Evolutionary conservation across 2,329 filamentous ascomycete genomes (phyloP).

Genomic region (Aaosphaeria pasadenensis): DNA sequence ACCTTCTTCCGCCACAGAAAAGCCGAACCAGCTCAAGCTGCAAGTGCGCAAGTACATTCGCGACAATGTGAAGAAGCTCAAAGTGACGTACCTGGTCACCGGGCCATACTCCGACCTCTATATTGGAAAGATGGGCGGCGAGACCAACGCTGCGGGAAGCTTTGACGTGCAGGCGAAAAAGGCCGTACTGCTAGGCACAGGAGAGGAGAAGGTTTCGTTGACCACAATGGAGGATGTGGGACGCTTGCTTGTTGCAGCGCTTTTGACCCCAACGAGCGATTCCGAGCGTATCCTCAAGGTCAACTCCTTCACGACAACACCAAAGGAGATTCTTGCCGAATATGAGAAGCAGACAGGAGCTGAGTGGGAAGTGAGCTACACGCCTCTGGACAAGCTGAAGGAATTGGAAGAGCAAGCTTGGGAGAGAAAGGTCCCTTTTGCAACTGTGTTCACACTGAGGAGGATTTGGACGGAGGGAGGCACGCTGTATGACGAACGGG

Average conservation of each 20-base stretch:
- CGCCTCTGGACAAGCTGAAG: slow-evolving; percentile 53
- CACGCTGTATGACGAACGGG: slow-evolving; percentile 66
- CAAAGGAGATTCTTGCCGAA: slow-evolving; percentile 61
- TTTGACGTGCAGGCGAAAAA: slow-evolving; percentile 58
- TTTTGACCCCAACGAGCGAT: slow-evolving; percentile 52
- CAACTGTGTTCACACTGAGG: slow-evolving; percentile 59
- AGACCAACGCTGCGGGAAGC: slow-evolving; percentile 48
- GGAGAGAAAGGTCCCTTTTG: slow-evolving; percentile 50
- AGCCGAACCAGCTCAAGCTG: slow-evolving; percentile 68
- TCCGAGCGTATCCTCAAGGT: slow-evolving; percentile 60
- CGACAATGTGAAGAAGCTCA: slow-evolving; percentile 51
- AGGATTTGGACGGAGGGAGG: slow-evolving; percentile 72
- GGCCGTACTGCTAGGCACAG: slow-evolving; percentile 62
- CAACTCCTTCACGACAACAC: slow-evolving; percentile 68
- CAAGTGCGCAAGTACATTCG: slow-evolving; percentile 62
- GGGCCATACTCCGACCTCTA: slow-evolving; percentile 67
- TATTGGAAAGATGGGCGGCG: slow-evolving; percentile 43
- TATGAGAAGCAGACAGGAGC: slow-evolving; percentile 64
- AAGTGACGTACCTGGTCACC: slow-evolving; percentile 67
- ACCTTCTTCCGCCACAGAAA: slow-evolving; percentile 56
- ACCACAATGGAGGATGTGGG: slow-evolving; percentile 72
- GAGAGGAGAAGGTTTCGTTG: slow-evolving; percentile 61
- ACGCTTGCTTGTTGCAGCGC: slow-evolving; percentile 60
- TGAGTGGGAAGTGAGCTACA: slow-evolving; percentile 56
- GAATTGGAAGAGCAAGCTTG: slow-evolving; percentile 59